A percentile compares a stretch with the other conserved stretches of the same genome.
These are phyloP conservation scores for Musa balbisiana DNA, from an alignment of 202 grass and related monocot species.

Conservation along the genomic window DNA sequence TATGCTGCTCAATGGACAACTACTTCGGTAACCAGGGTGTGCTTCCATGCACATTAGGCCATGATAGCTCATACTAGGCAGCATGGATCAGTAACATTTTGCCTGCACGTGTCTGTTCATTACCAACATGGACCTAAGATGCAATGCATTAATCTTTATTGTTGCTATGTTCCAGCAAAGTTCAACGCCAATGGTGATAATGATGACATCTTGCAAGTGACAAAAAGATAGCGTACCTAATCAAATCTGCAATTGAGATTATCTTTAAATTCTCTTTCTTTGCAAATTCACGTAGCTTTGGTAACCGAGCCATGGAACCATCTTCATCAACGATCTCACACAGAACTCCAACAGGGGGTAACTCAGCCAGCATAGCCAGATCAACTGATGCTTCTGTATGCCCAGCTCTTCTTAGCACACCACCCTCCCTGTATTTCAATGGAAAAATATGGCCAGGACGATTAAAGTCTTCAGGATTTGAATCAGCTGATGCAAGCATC, in stretches of 20 bases:
- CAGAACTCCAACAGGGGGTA: constrained; percentile 61
- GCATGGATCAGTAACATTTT: too few relatives aligned
- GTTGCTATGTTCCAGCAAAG: too few relatives aligned
- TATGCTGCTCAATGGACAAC: too few relatives aligned
- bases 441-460: constrained; percentile 92
- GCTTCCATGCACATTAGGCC: too few relatives aligned
- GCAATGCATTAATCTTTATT: too few relatives aligned
- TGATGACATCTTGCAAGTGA: too few relatives aligned
- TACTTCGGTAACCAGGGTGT: too few relatives aligned
- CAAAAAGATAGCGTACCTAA: constrained; percentile 39
- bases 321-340: constrained; percentile 78
- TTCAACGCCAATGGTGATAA: too few relatives aligned
- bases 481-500: constrained; percentile 54
- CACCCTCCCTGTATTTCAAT: constrained; percentile 84
- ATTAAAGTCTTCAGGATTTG: constrained; percentile 67
- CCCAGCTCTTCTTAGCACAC: constrained; percentile 82
- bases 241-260: constrained; percentile 85
- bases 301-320: constrained; percentile 86
- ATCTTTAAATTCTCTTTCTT: constrained; percentile 79
- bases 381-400: constrained; percentile 89
- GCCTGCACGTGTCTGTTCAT: too few relatives aligned
- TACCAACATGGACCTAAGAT: too few relatives aligned
- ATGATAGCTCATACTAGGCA: too few relatives aligned
- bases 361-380: constrained; percentile 63
- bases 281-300: constrained; percentile 69